Conservation (phyloP, 2,329 filamentous ascomycete genomes). For the Bisporella sp. region DNA sequence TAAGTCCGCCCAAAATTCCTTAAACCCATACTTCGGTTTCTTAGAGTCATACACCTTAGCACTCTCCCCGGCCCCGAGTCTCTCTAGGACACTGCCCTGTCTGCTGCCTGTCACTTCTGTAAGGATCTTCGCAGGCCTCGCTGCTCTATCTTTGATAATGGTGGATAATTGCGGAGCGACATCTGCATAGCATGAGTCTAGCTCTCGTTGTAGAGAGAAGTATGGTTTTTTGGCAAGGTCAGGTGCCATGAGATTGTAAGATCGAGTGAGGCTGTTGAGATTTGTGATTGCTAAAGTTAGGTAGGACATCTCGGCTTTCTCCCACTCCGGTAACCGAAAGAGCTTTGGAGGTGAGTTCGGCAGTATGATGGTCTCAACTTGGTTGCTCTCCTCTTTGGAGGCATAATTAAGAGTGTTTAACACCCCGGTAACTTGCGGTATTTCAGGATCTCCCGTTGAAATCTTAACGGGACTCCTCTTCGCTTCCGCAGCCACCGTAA, state of each 20-base stretch:
- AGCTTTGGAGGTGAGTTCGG: slow-evolving; percentile 39
- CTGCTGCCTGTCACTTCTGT: slow-evolving; percentile 35
- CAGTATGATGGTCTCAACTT: slow-evolving; percentile 9
- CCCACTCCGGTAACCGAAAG: slow-evolving; percentile 75
- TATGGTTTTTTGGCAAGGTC: slow-evolving; percentile 91
- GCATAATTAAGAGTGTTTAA: not conserved
- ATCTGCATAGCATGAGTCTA: slow-evolving; percentile 75
- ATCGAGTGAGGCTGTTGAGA: slow-evolving; percentile 73
- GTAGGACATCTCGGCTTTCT: slow-evolving; percentile 66
- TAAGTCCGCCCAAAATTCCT: slow-evolving; percentile 83
- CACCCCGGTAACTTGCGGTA: not conserved
- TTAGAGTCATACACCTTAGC: slow-evolving; percentile 67
- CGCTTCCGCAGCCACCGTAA: slow-evolving; percentile 5
- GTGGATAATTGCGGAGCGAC: slow-evolving; percentile 70
- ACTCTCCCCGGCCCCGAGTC: slow-evolving; percentile 45
- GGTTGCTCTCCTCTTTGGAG: slow-evolving; percentile 5
- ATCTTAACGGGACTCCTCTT: not conserved
- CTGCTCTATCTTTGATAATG: slow-evolving; percentile 65
- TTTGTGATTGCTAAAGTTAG: slow-evolving; percentile 68
- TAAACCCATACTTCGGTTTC: slow-evolving; percentile 74
- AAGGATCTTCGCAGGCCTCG: slow-evolving; percentile 34
- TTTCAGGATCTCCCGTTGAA: not conserved
- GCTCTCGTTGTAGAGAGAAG: slow-evolving; percentile 74
- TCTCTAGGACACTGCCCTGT: slow-evolving; percentile 51
- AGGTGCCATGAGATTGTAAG: slow-evolving; percentile 93